These are phyloP conservation scores for Melampsora larici-populina DNA, from an alignment of 1,284 basidiomycete species.

Conservation along the genomic window DNA sequence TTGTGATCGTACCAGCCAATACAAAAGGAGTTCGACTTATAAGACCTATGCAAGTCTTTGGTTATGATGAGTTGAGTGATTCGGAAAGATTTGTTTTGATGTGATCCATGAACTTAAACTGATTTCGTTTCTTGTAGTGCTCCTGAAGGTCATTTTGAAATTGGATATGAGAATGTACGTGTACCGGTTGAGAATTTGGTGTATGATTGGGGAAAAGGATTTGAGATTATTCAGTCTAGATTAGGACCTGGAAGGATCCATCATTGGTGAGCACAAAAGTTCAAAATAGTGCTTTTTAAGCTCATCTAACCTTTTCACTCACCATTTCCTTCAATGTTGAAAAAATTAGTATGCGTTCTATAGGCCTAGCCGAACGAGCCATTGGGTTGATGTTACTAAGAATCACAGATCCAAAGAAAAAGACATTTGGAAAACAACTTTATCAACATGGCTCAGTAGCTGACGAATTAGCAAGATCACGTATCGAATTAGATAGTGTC, in stretches of 20 bases:
- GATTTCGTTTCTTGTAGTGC: conserved; percentile 61
- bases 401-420: conserved; percentile 82
- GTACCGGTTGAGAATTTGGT: conserved; percentile 79
- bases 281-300: background rate
- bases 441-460: conserved; percentile 88
- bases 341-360: conserved; percentile 72
- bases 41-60: conserved; percentile 76
- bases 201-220: conserved; percentile 87
- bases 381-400: conserved; percentile 83
- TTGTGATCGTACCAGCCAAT: conserved; percentile 86
- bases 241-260: conserved; percentile 95
- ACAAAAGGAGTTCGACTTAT: conserved; percentile 82
- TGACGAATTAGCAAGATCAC: conserved; percentile 81
- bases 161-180: conserved; percentile 89
- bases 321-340: background rate
- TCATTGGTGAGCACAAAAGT: conserved; percentile 62
- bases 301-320: background rate
- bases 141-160: conserved; percentile 80
- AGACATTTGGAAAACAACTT: conserved; percentile 89
- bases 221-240: conserved; percentile 96
- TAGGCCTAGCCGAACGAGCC: conserved; percentile 79
- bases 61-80: conserved; percentile 49
- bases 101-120: conserved; percentile 62
- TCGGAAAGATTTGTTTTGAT: background rate
- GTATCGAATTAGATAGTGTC: conserved; percentile 86